Evolutionary conservation across 805 yeast genomes (phyloP).

Genomic region (Candida glaebosa): DNA sequence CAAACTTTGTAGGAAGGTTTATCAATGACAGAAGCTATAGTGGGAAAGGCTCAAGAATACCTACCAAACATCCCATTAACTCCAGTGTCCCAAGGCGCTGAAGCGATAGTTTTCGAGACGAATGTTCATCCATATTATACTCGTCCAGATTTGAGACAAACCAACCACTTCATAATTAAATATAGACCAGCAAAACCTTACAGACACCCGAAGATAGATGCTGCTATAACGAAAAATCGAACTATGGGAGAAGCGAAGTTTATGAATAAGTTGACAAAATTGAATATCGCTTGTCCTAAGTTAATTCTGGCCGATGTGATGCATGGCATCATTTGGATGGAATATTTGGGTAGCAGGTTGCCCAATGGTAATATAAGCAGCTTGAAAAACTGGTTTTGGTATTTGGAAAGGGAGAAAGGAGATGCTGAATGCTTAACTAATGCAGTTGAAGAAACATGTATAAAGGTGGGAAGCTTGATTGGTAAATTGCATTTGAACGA

Average conservation of each 20-base stretch:
- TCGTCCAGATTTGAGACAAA: conserved; percentile 21
- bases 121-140: conserved; percentile 60
- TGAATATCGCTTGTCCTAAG: conserved; percentile 69
- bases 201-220: conserved; percentile 81
- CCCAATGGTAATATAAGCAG: conserved; percentile 55
- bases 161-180: conserved; percentile 58
- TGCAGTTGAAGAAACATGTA: conserved; percentile 43
- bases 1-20: neutral
- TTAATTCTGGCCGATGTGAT: conserved; percentile 72
- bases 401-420: conserved; percentile 33
- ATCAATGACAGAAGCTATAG: conserved; percentile 54
- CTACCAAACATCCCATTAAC: conserved; percentile 49
- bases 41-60: conserved; percentile 39
- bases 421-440: conserved; percentile 22
- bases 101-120: conserved; percentile 72
- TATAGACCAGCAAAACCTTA: conserved; percentile 89
- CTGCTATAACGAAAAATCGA: conserved; percentile 69
- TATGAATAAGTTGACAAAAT: conserved; percentile 48
- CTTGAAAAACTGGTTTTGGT: conserved; percentile 74
- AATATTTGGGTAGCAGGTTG: conserved; percentile 57
- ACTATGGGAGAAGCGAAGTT: conserved; percentile 84
- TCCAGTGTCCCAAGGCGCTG: conserved; percentile 84
- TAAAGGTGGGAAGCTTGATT: conserved; percentile 60
- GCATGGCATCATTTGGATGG: conserved; percentile 89
- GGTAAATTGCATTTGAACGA: conserved; percentile 73